Percentiles rank a stretch among this genome's conserved stretches.
Evolutionary conservation across 805 yeast species (phyloP).

Genomic region (Wickerhamiella bombiphila): DNA sequence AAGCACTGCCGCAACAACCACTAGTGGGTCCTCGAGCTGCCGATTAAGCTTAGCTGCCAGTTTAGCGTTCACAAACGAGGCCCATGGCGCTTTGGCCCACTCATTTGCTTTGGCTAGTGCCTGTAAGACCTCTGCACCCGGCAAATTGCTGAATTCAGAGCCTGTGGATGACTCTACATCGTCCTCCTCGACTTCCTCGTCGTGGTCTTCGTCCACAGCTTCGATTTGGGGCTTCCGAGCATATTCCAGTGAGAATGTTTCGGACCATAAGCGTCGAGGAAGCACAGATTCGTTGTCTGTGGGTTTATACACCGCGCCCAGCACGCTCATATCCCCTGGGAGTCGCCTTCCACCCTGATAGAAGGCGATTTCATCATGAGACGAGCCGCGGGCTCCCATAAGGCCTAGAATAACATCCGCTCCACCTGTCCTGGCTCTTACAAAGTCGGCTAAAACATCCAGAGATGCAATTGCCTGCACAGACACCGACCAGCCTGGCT

Average conservation of each 20-base stretch:
- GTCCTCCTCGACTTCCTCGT: background rate
- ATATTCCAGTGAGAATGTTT: conserved; percentile 27
- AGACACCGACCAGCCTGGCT: conserved; percentile 20
- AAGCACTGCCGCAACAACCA: conserved; percentile 72
- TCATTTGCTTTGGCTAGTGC: conserved; percentile 1
- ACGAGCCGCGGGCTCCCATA: conserved; percentile 2
- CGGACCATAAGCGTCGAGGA: conserved; percentile 35
- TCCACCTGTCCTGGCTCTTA: conserved; percentile 25
- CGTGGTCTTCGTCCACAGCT: background rate
- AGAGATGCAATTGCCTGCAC: conserved; percentile 43
- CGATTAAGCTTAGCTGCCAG: conserved; percentile 72
- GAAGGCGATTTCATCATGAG: conserved; percentile 1
- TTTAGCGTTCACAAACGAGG: conserved; percentile 55
- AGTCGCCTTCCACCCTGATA: conserved; percentile 5
- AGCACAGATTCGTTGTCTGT: conserved; percentile 4
- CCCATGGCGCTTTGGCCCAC: conserved; percentile 1
- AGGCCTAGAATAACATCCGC: background rate
- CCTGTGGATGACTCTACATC: too few species aligned
- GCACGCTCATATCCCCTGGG: conserved; percentile 6
- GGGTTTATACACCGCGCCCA: conserved; percentile 7
- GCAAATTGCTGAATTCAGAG: background rate
- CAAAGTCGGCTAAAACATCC: conserved; percentile 31
- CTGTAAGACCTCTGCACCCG: background rate
- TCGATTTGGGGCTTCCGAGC: background rate
- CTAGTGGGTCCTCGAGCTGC: conserved; percentile 77